Evolutionary conservation across 2,329 filamentous ascomycete species (phyloP), one percentile per base, ranked within the genome.

Genomic region (Aspergillus flavus): DNA sequence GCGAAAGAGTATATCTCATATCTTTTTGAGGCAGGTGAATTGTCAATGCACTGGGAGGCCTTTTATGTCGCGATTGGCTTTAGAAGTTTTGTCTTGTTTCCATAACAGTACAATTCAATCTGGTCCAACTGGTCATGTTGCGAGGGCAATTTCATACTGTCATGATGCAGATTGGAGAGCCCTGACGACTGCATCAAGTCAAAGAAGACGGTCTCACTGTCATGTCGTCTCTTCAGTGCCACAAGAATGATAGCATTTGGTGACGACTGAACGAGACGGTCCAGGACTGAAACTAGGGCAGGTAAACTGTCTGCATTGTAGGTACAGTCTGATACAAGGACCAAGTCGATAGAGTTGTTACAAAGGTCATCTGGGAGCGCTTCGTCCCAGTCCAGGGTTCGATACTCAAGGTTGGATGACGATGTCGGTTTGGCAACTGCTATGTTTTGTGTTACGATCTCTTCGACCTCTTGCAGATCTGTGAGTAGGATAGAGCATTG

Each of bases 291-390:
- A 9, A 91, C 88, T 43, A 92, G 78, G 28, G 86, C 82, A 3
- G 87, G 86, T 58, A 89, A 84, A 63, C 86, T 89, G 69, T 90
- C 88, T 19, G 85, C 80, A 73, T 92, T 92, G 77, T 92, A 92
- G 1, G 89, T 92, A 76, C 90, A 92, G 73, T 92, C 90, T 2
- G 88, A 87, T 1, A 91, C 84, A 4, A 91, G 73, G 26, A 91
- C 81, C 39, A 92, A 71, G 72, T 90, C 85, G 69, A 86, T 82
- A 12, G 69, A 70, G 43, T 70, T 71, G 28, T 70, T 67, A 26
- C 69, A 70, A 12, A 82, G 74, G 43, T 79, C 72, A 5, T 74
- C 69, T 32, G 84, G 81, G 7, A 88, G 74, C 4, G 81, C 73
- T 16, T 81, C 73, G n/a, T 87, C 83, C 89, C 90, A 92, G 72